Evolutionary conservation across 2,329 filamentous ascomycete genomes (phyloP).

Genomic region (Apiospora rasikravindrae): DNA sequence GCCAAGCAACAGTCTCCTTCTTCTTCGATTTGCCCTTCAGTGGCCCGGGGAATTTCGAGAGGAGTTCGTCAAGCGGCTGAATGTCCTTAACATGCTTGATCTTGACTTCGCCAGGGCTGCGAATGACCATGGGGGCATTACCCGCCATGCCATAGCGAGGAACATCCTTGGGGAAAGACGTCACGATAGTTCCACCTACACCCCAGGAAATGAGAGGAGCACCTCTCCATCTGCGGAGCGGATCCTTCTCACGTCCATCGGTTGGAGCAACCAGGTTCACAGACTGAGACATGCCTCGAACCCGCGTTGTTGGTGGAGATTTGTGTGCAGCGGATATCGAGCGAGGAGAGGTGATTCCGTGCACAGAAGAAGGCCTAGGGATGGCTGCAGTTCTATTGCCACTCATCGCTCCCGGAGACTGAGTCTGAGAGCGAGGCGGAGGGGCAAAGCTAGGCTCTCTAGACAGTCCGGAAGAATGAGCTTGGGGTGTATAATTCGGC

Average conservation of each 20-base stretch:
- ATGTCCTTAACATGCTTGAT: conserved; percentile 77
- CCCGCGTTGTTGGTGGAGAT: conserved; percentile 42
- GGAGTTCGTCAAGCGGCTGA: conserved; percentile 71
- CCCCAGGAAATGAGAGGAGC: conserved; percentile 87
- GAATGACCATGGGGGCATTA: conserved; percentile 76
- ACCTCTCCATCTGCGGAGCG: conserved; percentile 88
- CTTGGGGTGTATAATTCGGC: conserved; percentile 57
- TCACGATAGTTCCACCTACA: conserved; percentile 80
- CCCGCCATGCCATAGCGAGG: conserved; percentile 83
- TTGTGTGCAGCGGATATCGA: conserved; percentile 26
- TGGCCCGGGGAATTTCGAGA: conserved; percentile 87
- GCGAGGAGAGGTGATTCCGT: conserved; percentile 49
- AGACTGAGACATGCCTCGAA: conserved; percentile 58
- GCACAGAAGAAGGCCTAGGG: conserved; percentile 60
- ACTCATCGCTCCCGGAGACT: conserved; percentile 60
- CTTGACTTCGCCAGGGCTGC: conserved; percentile 81
- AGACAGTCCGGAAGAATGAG: conserved; percentile 34
- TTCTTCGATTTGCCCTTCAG: conserved; percentile 91
- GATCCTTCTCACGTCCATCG: conserved; percentile 73
- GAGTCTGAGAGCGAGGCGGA: conserved; percentile 65
- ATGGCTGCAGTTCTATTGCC: conserved; percentile 49
- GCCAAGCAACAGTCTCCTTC: conserved; percentile 87
- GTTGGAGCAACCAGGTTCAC: conserved; percentile 66
- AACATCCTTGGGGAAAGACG: conserved; percentile 86
- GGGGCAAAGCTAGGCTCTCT: conserved; percentile 52